Evolutionary conservation across 257 asterid species (phyloP), one percentile per base, ranked within the genome.

Genomic region (Asclepias syriaca): DNA sequence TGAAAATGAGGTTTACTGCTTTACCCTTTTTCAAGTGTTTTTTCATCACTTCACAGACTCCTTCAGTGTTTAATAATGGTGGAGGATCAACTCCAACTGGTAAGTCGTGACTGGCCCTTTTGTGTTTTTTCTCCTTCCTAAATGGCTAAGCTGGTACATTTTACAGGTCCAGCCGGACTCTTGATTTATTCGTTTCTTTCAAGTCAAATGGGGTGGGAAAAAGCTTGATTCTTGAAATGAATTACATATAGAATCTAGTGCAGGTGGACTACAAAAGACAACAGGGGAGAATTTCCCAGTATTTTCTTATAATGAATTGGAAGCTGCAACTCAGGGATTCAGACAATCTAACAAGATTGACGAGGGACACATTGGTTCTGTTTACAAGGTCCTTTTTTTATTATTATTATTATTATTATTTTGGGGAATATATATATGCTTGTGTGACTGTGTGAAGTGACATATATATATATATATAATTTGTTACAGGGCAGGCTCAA

Each of bases 311-410:
- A 53, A 75, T 7, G 90, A 86, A 29, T 78, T 91, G 75, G 74
- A 81, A 80, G 60, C 79, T 51, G 95, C 90, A 13, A 87, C 96
- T 46, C 87, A 80, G 56, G 95, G 91, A 4, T 91, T 89, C 74
- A 85, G 78, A 74, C 66, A 80, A 37, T 76, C 80, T 54, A 77
- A 86, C 82, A 88, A 88, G 77, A 79, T 91, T 70, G 97, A 96
- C 69, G 89, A 89, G 61, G 96, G 97, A 11, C 95, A 87, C 27
- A 85, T 85, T 70, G 93, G 95, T 58, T 53, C 72, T 77, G 96
- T 91, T 74, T 91, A 89, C 88, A 87, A 85, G 93, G 96, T 87
- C n/a, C 0, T 6, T 16, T 50, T 1, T 50, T 10, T 24, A 24
- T 24, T 24, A 24, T 48, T 10, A 12, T 48, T 12, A 12, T 48